Percentiles rank a stretch among this genome's conserved stretches.
phyloP scores from a whole-genome alignment of 306 rosid species.

The Hippophae tibetana region DNA sequence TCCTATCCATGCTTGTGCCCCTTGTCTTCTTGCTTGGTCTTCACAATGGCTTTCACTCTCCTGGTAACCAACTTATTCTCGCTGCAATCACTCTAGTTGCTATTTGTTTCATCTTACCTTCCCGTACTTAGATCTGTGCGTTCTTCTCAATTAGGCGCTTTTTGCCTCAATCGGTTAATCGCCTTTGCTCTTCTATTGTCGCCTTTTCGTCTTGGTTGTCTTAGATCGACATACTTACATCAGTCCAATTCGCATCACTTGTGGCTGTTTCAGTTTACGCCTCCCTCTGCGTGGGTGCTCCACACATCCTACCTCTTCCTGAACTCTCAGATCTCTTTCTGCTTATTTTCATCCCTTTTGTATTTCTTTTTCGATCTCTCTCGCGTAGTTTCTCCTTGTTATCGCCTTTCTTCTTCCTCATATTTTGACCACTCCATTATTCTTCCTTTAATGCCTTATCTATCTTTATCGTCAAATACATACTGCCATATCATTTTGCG shows the following conservation, averaged over 20 bases:
- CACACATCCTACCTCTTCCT: no score
- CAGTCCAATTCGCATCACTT: no score
- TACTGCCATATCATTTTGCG: not conserved
- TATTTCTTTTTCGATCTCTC: not conserved
- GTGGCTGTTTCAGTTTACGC: no score
- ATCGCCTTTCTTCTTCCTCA: not conserved
- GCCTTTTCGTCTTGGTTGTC: no score
- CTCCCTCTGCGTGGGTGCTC: no score
- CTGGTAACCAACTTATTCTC: slow-evolving; percentile 34
- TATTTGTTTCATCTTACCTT: slow-evolving; percentile 6
- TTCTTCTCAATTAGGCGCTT: slow-evolving; percentile 4
- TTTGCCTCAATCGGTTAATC: not conserved
- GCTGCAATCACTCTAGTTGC: not conserved
- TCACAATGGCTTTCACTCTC: slow-evolving; percentile 78
- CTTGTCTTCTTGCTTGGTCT: slow-evolving; percentile 88
- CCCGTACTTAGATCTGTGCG: slow-evolving; percentile 42
- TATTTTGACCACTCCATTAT: not conserved
- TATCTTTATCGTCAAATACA: no score
- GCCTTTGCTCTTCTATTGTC: not conserved
- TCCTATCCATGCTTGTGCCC: slow-evolving; percentile 96
- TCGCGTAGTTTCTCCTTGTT: not conserved
- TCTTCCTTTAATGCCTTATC: not conserved
- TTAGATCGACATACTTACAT: slow-evolving; percentile 11
- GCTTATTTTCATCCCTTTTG: no score
- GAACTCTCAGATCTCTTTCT: no score